A percentile compares a stretch with the other conserved stretches of the same genome.
These are phyloP conservation scores for Hyphopichia khmerensis DNA, from an alignment of 1,139 yeast genomes.

Conservation along the genomic window DNA sequence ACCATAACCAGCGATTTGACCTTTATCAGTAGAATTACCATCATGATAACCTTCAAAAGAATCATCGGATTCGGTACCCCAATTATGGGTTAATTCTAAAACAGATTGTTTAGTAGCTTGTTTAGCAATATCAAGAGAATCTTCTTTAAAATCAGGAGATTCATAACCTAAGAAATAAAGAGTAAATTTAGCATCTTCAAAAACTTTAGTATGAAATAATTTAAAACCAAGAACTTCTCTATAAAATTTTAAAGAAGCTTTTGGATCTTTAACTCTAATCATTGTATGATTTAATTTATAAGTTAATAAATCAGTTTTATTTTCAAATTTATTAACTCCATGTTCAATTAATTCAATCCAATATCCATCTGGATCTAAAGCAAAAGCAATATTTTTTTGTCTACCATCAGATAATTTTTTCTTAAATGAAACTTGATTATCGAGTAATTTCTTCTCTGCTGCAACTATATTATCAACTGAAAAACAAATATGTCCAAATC, in stretches of 20 bases:
- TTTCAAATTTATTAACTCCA: slow-evolving; percentile 39
- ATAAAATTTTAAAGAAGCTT: slow-evolving; percentile 73
- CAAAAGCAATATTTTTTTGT: slow-evolving; percentile 90
- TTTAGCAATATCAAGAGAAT: slow-evolving; percentile 24
- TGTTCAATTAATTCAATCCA: slow-evolving; percentile 91
- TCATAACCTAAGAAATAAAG: slow-evolving; percentile 81
- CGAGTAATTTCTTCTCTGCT: slow-evolving; percentile 57
- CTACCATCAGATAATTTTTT: slow-evolving; percentile 87
- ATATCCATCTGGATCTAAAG: slow-evolving; percentile 92
- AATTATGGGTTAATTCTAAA: slow-evolving; percentile 88
- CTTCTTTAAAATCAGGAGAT: slow-evolving; percentile 32
- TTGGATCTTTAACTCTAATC: slow-evolving; percentile 89
- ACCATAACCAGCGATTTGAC: slow-evolving; percentile 78
- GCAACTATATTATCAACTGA: slow-evolving; percentile 76
- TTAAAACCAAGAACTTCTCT: slow-evolving; percentile 78
- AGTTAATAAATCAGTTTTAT: slow-evolving; percentile 36
- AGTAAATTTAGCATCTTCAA: slow-evolving; percentile 73
- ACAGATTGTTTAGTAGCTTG: slow-evolving; percentile 60
- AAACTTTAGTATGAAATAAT: slow-evolving; percentile 53
- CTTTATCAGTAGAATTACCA: slow-evolving; percentile 61
- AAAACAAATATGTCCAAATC: slow-evolving; percentile 92
- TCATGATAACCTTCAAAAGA: slow-evolving; percentile 74
- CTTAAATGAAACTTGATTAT: slow-evolving; percentile 69
- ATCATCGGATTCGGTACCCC: slow-evolving; percentile 86
- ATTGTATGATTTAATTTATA: slow-evolving; percentile 84